A percentile compares a stretch with the other conserved stretches of the same genome.
Conservation (phyloP, 371 early-diverging fungal genomes). For the Circinella minor region DNA sequence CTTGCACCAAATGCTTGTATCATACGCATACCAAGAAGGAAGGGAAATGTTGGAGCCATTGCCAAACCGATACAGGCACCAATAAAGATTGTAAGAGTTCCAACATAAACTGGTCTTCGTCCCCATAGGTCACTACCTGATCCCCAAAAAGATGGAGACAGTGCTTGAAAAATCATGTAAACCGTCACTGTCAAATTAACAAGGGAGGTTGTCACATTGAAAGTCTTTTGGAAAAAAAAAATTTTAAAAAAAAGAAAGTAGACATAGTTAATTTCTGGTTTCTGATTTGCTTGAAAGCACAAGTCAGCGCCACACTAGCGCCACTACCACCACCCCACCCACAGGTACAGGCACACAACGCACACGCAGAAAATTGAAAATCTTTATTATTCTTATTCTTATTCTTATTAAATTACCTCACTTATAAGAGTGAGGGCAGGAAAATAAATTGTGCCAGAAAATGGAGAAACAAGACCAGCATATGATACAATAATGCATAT, state of each 20-base stretch:
- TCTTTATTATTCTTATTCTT: background rate
- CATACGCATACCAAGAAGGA: conserved; percentile 60
- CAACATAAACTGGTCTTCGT: conserved; percentile 36
- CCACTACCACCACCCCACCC: too few species aligned
- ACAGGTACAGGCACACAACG: background rate
- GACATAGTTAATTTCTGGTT: too few species aligned
- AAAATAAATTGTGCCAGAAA: conserved; percentile 32
- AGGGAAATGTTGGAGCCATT: conserved; percentile 45
- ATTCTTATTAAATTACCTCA: conserved; percentile 16
- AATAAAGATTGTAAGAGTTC: conserved; percentile 55
- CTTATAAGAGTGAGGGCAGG: conserved; percentile 28
- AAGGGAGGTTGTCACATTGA: conserved; percentile 15
- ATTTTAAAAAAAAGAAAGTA: background rate
- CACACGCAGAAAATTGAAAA: background rate
- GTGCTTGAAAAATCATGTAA: conserved; percentile 30
- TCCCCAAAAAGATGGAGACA: conserved; percentile 33
- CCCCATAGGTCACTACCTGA: conserved; percentile 31
- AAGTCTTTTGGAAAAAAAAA: conserved; percentile 9
- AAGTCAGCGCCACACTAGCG: too few species aligned
- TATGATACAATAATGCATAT: conserved; percentile 24
- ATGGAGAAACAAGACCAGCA: conserved; percentile 30
- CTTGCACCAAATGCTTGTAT: conserved; percentile 65
- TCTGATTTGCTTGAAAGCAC: too few species aligned
- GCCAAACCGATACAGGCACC: conserved; percentile 62
- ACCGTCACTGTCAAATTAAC: conserved; percentile 27